Evolutionary conservation across 163 green algal genomes (phyloP), one percentile per base, ranked within the genome.

Genomic region (Volvox carteri): DNA sequence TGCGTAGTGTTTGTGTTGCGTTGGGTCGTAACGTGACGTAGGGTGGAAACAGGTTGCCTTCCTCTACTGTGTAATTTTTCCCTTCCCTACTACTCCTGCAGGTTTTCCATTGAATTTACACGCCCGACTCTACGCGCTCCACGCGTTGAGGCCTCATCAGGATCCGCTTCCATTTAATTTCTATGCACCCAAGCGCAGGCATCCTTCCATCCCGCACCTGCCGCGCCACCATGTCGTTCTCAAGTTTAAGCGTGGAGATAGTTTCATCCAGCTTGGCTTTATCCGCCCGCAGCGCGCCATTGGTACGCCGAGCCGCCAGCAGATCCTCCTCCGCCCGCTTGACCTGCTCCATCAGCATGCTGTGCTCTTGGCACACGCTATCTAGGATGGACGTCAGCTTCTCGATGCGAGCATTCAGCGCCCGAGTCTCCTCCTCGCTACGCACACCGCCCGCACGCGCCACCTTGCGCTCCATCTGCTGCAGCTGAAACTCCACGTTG

Each of bases 401-500:
- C 41, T 92, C 90, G 70, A 98, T 97, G 78, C 92, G 92, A 7
- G 84, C 87, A 56, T 97, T 95, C 9, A 98, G 94, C 48, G 90
- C 94, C 6, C 88, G 86, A 8, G 95, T 96, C 92, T 99, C 97
- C 65, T 98, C 95, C 67, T 97, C 94, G 44, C 92, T 95, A 56
- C 96, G 95, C 77, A 95, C 91, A 25, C 97, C 97, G 30, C 88
- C 87, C 0, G 96, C 96, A 21, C 96, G 93, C 39, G 95, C 91
- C 65, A 99, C 93, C 88, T 92, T 92, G 56, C 93, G 94, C 92
- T 97, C 94, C 94, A 97, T 96, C 84, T 96, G 92, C 84, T 96
- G 94, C 60, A 98, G 90, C 92, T 96, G 87, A 86, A 97, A 98
- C 86, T 98, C 95, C 19, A 96, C 95, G 42, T 94, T 95, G 89